Evolutionary conservation across 257 asterid genomes (phyloP), one percentile per base, ranked within the genome.

Genomic region (Thymus mandschuricus): DNA sequence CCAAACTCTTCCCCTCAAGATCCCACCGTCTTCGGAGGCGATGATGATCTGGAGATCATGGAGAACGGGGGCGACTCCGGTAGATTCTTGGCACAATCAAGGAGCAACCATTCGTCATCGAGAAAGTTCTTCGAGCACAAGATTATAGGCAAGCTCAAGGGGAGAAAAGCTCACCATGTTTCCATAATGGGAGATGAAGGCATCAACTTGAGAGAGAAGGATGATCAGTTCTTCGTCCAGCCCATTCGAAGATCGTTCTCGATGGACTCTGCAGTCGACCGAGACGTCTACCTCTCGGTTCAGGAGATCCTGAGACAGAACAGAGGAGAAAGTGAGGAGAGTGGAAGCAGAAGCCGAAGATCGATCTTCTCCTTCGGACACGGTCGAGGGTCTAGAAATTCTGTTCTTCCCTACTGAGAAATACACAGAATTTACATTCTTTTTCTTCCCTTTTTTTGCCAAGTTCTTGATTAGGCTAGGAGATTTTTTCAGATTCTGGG

Each of bases 101-200:
- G 76, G 76, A 81, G 76, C 51, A 58, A 31, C 13, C 79, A 74
- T 34, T 88, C 90, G 2, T 75, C 86, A 1, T 75, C 86, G 1
- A 83, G 83, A 50, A 86, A 86, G 76, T 40, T 71, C 11, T 38
- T 38, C 41, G 89, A 84, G 57, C 80, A 60, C 48, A 79, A 79
- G 72, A 8, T 38, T 38, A 38, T 35, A 49, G 65, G 76, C 29
- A 75, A 75, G 72, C 33, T 61, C 8, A 84, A 86, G 55, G 62
- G 57, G 0, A 80, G 84, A 41, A 85, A 86, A 54, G 76, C 61
- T 46, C 89, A 79, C 28, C 89, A 76, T 52, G 82, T 72, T 76
- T 89, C 97, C n/a, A 84, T 86, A 34, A 89, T 92, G 96, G 98
- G 96, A 29, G 98, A 89, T 70, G 96, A 88, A 66, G 85, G 88